Base-by-base conservation (phyloP, 345 rosid species). In the Capsella bursapastoris region DNA sequence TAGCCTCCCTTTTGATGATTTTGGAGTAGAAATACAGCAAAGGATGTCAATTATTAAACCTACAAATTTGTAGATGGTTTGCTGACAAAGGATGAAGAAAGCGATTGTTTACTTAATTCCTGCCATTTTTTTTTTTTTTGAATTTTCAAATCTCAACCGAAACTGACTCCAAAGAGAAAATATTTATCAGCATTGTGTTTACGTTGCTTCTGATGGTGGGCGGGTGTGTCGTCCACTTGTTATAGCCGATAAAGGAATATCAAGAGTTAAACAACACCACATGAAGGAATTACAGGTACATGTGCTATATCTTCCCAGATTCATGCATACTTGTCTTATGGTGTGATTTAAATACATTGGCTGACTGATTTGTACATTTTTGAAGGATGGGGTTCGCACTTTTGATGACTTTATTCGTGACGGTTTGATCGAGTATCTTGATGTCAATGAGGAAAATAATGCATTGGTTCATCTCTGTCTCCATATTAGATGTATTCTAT, bases 211-310 rank as follows among this genome's bases (percentile, higher is more conserved):
- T 71, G 98, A 94, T 88, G 97, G 95, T 68, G 98, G 98, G 64
- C 90, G 98, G 71, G 98, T 94, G 78, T 91, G 97, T 83, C 95
- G 97, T 75, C 98, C 98, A 14, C 90, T 94, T 62, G 98, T 94
- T 77, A 88, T 94, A 75, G 97, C 96, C 43, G 96, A 94, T 85
- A 86, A 86, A 79, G 98, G 98, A 60, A 70, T 86, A 77, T 88
- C 98, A 74, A 87, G 97, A 82, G 84, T 94, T 68, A 94, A 91
- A 78, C 86, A 82, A 29, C 84, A 91, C 77, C 97, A 94, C 82
- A 94, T 94, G 97, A 86, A 86, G 82, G 97, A 92, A 79, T 76
- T 94, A 80, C 52, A 61, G 90, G 98, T 94, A 78, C 74, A 81
- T 75, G 61, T 79, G 25, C 49, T 73, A 13, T 29, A 77, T 29